Evolutionary conservation across 2,329 filamentous ascomycete genomes (phyloP).

Genomic region (Fusarium marasasianum): DNA sequence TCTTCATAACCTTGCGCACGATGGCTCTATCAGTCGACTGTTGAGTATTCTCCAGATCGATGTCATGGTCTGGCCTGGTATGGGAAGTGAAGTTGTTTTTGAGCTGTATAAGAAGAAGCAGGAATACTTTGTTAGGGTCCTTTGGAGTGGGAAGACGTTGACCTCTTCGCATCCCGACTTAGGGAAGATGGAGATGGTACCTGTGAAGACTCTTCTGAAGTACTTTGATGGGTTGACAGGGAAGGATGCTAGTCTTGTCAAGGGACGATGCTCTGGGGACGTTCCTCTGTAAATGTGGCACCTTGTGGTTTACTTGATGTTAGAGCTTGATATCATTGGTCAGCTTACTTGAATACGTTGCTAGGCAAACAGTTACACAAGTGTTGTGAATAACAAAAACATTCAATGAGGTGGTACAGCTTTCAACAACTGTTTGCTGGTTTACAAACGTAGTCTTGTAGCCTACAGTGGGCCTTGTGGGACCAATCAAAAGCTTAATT

Average conservation of each 20-base stretch:
- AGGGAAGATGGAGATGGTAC: constrained; percentile 77
- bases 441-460: background rate
- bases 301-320: too few species aligned
- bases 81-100: constrained; percentile 81
- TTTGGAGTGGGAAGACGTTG: constrained; percentile 76
- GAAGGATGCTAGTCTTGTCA: constrained; percentile 54
- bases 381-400: background rate
- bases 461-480: background rate
- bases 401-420: background rate
- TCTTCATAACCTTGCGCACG: constrained; percentile 82
- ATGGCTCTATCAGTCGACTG: constrained; percentile 74
- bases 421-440: background rate
- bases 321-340: background rate
- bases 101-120: constrained; percentile 68
- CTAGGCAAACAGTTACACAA: background rate
- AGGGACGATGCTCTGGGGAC: constrained; percentile 43
- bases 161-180: constrained; percentile 73
- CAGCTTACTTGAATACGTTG: background rate
- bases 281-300: background rate
- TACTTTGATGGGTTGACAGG: constrained; percentile 81
- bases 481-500: background rate
- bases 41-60: constrained; percentile 74
- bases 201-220: constrained; percentile 67
- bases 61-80: constrained; percentile 83
- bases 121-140: constrained; percentile 68